Evolutionary conservation across 2,329 filamentous ascomycete species (phyloP).

Genomic region (Magnaporthales sp.): DNA sequence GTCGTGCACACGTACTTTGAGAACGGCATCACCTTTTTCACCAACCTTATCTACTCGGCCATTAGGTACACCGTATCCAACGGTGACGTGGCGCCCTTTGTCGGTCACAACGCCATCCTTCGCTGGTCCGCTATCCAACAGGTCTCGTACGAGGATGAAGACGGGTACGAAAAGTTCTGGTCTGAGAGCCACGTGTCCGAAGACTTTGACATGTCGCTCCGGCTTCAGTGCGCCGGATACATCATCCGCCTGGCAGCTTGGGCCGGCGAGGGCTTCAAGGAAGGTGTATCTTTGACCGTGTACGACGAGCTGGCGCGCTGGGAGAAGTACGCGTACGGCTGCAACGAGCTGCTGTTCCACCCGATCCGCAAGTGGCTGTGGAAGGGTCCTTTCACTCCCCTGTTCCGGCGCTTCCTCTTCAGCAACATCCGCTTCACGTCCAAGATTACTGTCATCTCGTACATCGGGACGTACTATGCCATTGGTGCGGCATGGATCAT

Average conservation of each 20-base stretch:
- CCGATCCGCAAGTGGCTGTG: slow-evolving; percentile 65
- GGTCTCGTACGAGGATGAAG: slow-evolving; percentile 60
- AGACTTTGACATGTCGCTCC: slow-evolving; percentile 75
- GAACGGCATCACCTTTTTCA: slow-evolving; percentile 63
- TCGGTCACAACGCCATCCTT: slow-evolving; percentile 72
- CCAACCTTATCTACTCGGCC: slow-evolving; percentile 66
- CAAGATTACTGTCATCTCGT: slow-evolving; percentile 68
- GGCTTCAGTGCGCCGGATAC: slow-evolving; percentile 64
- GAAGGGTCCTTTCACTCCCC: slow-evolving; percentile 67
- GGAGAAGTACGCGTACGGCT: slow-evolving; percentile 83
- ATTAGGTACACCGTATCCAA: slow-evolving; percentile 71
- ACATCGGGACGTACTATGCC: slow-evolving; percentile 74
- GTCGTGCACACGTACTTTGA: slow-evolving; percentile 67
- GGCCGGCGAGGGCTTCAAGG: slow-evolving; percentile 70
- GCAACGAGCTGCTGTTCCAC: slow-evolving; percentile 75
- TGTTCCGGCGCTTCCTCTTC: slow-evolving; percentile 66
- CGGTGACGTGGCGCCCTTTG: slow-evolving; percentile 69
- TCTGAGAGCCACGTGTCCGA: slow-evolving; percentile 73
- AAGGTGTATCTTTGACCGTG: slow-evolving; percentile 75
- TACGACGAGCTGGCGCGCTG: slow-evolving; percentile 78
- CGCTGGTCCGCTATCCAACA: slow-evolving; percentile 70
- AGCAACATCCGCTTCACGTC: slow-evolving; percentile 67
- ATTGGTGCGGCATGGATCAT: slow-evolving; percentile 69
- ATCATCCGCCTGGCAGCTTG: slow-evolving; percentile 65
- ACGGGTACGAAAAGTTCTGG: slow-evolving; percentile 73